Conservation (phyloP, 2,329 filamentous ascomycete genomes). For the Talaromyces sp. region DNA sequence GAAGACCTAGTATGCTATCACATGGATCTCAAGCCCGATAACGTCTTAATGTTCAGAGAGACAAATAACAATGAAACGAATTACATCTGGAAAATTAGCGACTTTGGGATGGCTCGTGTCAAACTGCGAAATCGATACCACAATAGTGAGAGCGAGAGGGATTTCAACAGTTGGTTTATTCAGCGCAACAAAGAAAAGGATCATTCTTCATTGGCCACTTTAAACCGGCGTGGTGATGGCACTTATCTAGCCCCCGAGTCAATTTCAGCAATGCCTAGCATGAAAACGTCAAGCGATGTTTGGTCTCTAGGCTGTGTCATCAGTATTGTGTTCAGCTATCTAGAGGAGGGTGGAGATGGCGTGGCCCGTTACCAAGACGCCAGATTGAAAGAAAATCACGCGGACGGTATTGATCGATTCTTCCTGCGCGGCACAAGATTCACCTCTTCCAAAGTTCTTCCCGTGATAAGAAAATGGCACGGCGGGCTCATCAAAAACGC, state of each 20-base stretch:
- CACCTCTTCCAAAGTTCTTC: slow-evolving; percentile 3
- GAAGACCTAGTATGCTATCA: slow-evolving; percentile 36
- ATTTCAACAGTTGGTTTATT: slow-evolving; percentile 22
- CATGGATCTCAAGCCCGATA: slow-evolving; percentile 38
- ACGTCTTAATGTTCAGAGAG: slow-evolving; percentile 25
- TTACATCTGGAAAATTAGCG: slow-evolving; percentile 37
- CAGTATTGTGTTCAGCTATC: slow-evolving; percentile 34
- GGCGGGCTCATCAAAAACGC: slow-evolving; percentile 5
- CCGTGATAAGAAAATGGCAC: slow-evolving; percentile 7
- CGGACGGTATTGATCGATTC: slow-evolving; percentile 16
- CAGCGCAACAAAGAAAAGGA: slow-evolving; percentile 15
- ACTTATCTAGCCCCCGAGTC: slow-evolving; percentile 37
- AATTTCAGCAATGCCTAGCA: slow-evolving; percentile 16
- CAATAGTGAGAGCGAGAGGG: slow-evolving; percentile 21
- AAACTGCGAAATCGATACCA: slow-evolving; percentile 22
- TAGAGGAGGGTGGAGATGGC: slow-evolving; percentile 25
- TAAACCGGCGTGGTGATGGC: slow-evolving; percentile 27
- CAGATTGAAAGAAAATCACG: slow-evolving; percentile 16
- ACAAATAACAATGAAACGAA: slow-evolving; percentile 16
- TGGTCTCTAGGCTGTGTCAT: slow-evolving; percentile 41
- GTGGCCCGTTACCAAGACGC: slow-evolving; percentile 18
- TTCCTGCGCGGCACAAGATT: slow-evolving; percentile 6
- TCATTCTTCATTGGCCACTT: slow-evolving; percentile 13
- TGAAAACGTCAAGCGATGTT: slow-evolving; percentile 34
- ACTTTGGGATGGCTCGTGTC: slow-evolving; percentile 39